Base-by-base conservation (phyloP, 331 rosid genomes). In the Telfairia occidentalis region DNA sequence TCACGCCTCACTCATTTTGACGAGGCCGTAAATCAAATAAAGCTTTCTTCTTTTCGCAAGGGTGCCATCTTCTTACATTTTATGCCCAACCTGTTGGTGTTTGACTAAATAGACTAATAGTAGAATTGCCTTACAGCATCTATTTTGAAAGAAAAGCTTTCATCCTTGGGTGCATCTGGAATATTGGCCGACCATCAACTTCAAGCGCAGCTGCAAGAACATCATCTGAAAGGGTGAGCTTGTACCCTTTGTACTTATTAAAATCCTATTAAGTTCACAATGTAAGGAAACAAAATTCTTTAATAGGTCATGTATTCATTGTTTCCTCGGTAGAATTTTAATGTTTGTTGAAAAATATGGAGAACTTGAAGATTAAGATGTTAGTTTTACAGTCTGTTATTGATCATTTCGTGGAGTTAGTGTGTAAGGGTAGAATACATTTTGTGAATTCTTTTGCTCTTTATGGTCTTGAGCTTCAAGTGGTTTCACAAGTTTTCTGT, bases 161-260 rank as follows among this genome's bases (percentile, higher is more conserved):
- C 91, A 23, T 81, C 93, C 76, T 77, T 95, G 91, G 99, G 99
- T 76, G 85, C 99, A 54, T 92, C 99, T 82, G 99, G 99, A 83
- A 89, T 92, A 73, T 83, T 92, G 84, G 99, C 97, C 2, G 99
- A 95, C 21, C 99, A 95, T 84, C 99, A 95, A 81, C 99, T 95
- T 85, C 99, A 95, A 84, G 92, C 99, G 34, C 97, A 92, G 79
- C 83, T 95, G 63, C 99, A 95, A 84, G 99, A 95, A 75, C 97
- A 95, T 87, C 87, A 90, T 78, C 73, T 82, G 77, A 95, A 89
- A 90, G 89, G 97, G 99, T 92, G 83, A 85, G 96, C 52, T 71
- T 78, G 30, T 53, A 74, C 65, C 7, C 19, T 54, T 70, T 77
- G 58, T 64, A 55, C 63, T 29, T 45, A 37, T 15, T n/a, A 19